Evolutionary conservation across 371 early-diverging fungal genomes (phyloP), one percentile per base, ranked within the genome.

Genomic region (Mortierella sp.): DNA sequence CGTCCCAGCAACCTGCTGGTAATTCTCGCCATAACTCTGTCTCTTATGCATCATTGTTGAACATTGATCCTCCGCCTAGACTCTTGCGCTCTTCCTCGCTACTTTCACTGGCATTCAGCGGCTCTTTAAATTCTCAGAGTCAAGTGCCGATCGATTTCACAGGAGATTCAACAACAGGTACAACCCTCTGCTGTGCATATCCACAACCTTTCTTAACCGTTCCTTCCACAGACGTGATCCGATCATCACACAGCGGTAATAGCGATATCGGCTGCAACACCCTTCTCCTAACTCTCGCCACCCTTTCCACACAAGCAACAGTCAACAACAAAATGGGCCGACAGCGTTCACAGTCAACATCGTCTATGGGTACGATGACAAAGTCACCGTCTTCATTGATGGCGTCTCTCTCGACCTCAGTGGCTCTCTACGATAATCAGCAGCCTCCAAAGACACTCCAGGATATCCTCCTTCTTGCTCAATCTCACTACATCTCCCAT

Each of bases 401-500:
- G 9, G 32, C 68, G 2, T 72, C 72, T 3, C 57, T 70, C 49
- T 63, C 72, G 19, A 55, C 68, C 32, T 62, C 79, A 0, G 60
- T 55, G 2, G 66, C 69, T 0, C 45, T 72, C 32, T 58, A 70
- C 40, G 69, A 73, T 31, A 35, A 45, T 3, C 67, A 61, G 40
- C 63, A 72, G n/a, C 79, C 73, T 26, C 77, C 72, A 22, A 68
- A 66, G 40, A 58, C 73, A 1, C 63, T 78, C 2, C 70, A 72
- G 49, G 79, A 78, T 37, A 72, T 78, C 22, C 70, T 78, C 26
- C 73, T 78, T 47, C 45, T 69, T 12, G 79, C 79, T 13, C 79
- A 78, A 49, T 78, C 79, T 1, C 73, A 78, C 26, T 78, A 78
- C 37, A 78, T 78, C 58, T 78, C 79, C 0, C 79, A 78, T 26